A percentile compares a stretch with the other conserved stretches of the same genome.
phyloP scores from a whole-genome alignment of 2,329 filamentous ascomycete genomes.

The Diaporthe sp. region DNA sequence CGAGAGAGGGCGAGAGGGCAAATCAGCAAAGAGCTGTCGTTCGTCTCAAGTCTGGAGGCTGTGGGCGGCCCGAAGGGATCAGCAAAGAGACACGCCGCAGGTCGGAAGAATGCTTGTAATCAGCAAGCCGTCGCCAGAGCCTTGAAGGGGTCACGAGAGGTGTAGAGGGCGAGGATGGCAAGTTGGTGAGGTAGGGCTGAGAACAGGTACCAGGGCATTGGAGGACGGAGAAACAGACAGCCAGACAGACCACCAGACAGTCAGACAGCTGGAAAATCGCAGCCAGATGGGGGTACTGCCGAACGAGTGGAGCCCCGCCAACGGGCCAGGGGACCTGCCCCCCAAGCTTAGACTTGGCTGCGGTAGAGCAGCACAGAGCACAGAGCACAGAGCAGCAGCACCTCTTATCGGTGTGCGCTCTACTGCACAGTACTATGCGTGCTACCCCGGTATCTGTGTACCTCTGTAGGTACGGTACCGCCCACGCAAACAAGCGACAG shows the following conservation, averaged over 20 bases:
- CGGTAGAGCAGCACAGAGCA: not conserved
- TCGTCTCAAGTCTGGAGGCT: slow-evolving; percentile 17
- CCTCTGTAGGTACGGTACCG: not conserved
- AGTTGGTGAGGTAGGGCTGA: slow-evolving; percentile 47
- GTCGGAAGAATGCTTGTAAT: not conserved
- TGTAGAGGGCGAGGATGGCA: slow-evolving; percentile 39
- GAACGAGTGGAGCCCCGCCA: slow-evolving; percentile 35
- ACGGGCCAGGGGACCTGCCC: slow-evolving; percentile 23
- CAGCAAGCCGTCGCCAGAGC: slow-evolving; percentile 35
- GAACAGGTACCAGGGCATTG: slow-evolving; percentile 29
- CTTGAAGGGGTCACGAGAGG: slow-evolving; percentile 34
- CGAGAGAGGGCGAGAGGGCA: slow-evolving; percentile 35
- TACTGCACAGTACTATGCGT: not conserved
- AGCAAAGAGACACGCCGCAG: slow-evolving; percentile 9
- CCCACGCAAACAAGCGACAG: not conserved
- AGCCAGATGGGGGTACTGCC: slow-evolving; percentile 36
- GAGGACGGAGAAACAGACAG: slow-evolving; percentile 33
- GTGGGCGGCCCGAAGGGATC: slow-evolving; percentile 2
- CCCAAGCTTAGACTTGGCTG: slow-evolving; percentile 10
- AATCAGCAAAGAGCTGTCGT: slow-evolving; percentile 15
- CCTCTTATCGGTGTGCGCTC: slow-evolving; percentile 14
- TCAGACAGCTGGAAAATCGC: slow-evolving; percentile 39
- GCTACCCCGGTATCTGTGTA: not conserved
- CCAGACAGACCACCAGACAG: slow-evolving; percentile 28
- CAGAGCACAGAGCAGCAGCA: slow-evolving; percentile 9